Conservation (phyloP, 1,139 yeast genomes). For the Debaryomyces sp. region DNA sequence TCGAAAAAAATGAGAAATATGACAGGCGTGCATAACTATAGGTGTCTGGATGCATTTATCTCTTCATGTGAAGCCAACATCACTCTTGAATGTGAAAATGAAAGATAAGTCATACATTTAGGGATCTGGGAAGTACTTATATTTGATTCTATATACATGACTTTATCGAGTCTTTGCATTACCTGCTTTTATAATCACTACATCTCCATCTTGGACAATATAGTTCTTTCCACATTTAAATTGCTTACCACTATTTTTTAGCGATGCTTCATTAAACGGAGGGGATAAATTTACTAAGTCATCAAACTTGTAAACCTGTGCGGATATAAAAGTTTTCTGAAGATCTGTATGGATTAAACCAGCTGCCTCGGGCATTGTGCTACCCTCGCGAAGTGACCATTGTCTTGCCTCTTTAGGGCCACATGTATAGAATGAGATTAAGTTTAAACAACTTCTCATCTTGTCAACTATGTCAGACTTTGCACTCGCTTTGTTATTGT, state of each 20-base stretch:
- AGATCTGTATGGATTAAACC: slow-evolving; percentile 91
- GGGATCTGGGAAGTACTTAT: background rate
- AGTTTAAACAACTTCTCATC: slow-evolving; percentile 68
- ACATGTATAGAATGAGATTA: slow-evolving; percentile 88
- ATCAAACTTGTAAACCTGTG: slow-evolving; percentile 82
- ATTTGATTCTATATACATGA: slow-evolving; percentile 2
- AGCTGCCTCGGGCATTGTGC: slow-evolving; percentile 90
- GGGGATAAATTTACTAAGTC: slow-evolving; percentile 51
- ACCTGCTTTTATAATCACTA: slow-evolving; percentile 61
- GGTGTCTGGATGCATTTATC: slow-evolving; percentile 2
- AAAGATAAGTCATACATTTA: background rate
- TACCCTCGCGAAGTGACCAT: slow-evolving; percentile 84
- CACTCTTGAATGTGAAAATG: slow-evolving; percentile 1
- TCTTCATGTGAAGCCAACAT: background rate
- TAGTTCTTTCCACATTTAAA: slow-evolving; percentile 72
- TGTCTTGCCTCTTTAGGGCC: slow-evolving; percentile 90
- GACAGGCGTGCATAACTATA: background rate
- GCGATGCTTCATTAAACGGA: slow-evolving; percentile 45
- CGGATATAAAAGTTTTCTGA: slow-evolving; percentile 79
- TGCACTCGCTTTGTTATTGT: slow-evolving; percentile 30
- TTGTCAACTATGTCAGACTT: slow-evolving; percentile 51
- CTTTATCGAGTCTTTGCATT: slow-evolving; percentile 30
- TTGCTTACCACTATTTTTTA: slow-evolving; percentile 54
- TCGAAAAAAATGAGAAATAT: background rate
- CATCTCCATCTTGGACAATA: slow-evolving; percentile 76